Evolutionary conservation across 108 stramenopile species (phyloP).

Genomic region (Epipyxis sp.): DNA sequence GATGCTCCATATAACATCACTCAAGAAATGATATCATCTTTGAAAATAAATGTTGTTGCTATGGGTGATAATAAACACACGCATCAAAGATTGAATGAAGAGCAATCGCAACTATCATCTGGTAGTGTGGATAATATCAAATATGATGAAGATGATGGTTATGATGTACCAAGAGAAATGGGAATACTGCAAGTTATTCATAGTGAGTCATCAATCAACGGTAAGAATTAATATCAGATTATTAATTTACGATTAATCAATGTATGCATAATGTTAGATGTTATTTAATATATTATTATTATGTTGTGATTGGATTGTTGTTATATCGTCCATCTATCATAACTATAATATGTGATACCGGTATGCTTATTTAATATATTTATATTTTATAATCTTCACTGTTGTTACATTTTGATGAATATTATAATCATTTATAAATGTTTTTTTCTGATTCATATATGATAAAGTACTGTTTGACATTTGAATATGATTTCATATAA

Average conservation of each 20-base stretch:
- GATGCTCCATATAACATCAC: constrained; percentile 86
- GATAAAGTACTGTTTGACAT: not conserved
- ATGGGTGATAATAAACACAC: constrained; percentile 20
- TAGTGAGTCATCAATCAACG: constrained; percentile 42
- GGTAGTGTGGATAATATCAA: constrained; percentile 14
- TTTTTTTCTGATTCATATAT: not conserved
- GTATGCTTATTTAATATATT: too few species aligned
- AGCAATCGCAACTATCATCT: not conserved
- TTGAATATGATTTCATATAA: not conserved
- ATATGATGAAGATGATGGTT: constrained; percentile 33
- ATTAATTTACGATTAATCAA: too few species aligned
- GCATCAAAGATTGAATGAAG: constrained; percentile 32
- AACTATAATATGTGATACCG: too few species aligned
- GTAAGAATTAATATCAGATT: too few species aligned
- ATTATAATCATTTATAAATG: constrained; percentile 30
- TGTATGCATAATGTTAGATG: too few species aligned
- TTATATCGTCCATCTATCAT: too few species aligned
- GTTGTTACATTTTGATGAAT: constrained; percentile 39
- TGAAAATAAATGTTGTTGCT: constrained; percentile 49
- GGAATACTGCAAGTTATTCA: constrained; percentile 40
- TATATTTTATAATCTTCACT: too few species aligned
- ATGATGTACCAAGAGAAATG: not conserved
- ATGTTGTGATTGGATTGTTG: too few species aligned
- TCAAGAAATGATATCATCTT: constrained; percentile 75
- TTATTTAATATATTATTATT: too few species aligned